Base-by-base conservation (phyloP, 2,329 filamentous ascomycete species). In the Aspergillus pseudonomiae region DNA sequence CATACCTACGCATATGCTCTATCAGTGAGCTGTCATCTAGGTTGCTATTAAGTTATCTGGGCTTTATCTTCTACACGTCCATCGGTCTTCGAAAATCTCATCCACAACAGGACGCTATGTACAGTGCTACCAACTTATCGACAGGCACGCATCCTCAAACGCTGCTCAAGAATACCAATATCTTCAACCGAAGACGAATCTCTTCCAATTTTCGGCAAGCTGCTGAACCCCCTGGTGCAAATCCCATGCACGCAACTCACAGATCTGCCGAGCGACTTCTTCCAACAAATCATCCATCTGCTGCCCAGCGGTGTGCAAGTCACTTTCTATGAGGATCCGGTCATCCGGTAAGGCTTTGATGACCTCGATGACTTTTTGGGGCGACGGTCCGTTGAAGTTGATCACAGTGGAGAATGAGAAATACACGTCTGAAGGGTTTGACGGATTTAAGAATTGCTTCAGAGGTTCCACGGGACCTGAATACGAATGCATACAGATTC, bases 401-500 rank as follows among this genome's bases (percentile, higher is more conserved):
- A 99, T 91, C 6, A 88, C 89, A 0, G 85, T 84, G 1, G 93
- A 97, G 74, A 98, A 96, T 1, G 93, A 97, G 71, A 96, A 94
- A 78, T 89, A 99, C 24, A 98, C 84, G 19, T 88, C 83, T 0
- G 89, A 88, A 0, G 94, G 94, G 10, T 95, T 87, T 1, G 85
- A 82, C 1, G 87, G 86, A 67, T 91, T 85, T 55, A 93, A 80
- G 72, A 97, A 98, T 75, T 93, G 93, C 67, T 86, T 89, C 43
- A 97, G 80, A 36, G 89, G 85, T 62, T 95, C 89, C 12, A 87
- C 83, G 6, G 90, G 86, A 0, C 93, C 94, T 55, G 91, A 96
- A 78, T 93, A 99, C 0, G 94, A 97, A 78, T 99, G 95, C 63
- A 99, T 86, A 74, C 95, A 99, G 74, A 98, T 90, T 10, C 94